These are phyloP conservation scores for Erigeron philadelphicus DNA, from an alignment of 140 eudicot genomes.

Conservation along the genomic window DNA sequence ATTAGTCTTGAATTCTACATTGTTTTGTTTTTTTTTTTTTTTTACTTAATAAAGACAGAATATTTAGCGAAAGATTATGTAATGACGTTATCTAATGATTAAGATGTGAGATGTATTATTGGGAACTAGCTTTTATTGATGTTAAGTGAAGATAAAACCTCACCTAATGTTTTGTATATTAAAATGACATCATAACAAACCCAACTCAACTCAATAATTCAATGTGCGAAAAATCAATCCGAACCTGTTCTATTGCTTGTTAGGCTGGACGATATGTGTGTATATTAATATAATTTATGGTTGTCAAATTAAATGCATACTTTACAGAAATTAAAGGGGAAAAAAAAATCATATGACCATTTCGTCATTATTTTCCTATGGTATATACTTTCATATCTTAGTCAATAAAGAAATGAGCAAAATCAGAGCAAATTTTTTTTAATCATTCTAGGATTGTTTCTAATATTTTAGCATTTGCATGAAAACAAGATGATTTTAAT, in stretches of 20 bases:
- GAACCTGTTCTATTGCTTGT: not conserved
- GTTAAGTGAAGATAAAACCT: not conserved
- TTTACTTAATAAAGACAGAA: not conserved
- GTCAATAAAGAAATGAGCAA: too few species aligned
- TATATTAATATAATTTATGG: not conserved
- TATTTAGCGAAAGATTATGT: not conserved
- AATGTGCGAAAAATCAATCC: not conserved
- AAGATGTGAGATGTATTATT: not conserved
- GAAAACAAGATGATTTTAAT: too few species aligned
- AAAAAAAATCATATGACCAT: too few species aligned
- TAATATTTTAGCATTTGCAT: too few species aligned
- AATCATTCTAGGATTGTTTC: too few species aligned
- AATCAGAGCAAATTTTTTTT: too few species aligned
- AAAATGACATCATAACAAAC: slow-evolving; percentile 4
- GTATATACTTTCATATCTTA: too few species aligned
- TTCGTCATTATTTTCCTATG: too few species aligned
- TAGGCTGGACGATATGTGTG: not conserved
- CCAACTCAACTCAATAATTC: not conserved
- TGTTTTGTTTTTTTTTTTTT: too few species aligned
- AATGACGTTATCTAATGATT: not conserved
- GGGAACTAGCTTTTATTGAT: not conserved
- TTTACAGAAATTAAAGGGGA: too few species aligned
- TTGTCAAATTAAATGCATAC: too few species aligned
- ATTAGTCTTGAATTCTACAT: too few species aligned
- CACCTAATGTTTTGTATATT: not conserved